Evolutionary conservation across 2,329 filamentous ascomycete genomes (phyloP).

Genomic region (Xylariaceae sp.): DNA sequence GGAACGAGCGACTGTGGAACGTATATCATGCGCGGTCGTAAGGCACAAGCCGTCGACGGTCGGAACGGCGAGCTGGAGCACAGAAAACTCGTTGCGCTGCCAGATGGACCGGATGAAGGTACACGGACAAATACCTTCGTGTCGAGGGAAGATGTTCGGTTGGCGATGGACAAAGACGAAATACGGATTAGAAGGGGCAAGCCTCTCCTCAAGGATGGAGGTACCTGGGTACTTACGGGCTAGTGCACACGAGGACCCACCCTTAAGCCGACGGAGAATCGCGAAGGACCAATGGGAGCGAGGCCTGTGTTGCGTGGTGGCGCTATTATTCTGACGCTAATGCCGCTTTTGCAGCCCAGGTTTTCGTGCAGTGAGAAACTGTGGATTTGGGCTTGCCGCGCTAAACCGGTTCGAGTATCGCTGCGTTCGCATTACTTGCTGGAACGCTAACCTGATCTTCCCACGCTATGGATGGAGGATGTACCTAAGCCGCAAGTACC

Average conservation of each 20-base stretch:
- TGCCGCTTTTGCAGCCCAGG: not conserved
- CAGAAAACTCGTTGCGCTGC: slow-evolving; percentile 21
- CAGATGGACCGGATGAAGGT: slow-evolving; percentile 13
- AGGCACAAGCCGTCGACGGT: slow-evolving; percentile 3
- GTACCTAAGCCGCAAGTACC: no score
- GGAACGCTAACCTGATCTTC: not conserved
- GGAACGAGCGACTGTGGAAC: slow-evolving; percentile 21
- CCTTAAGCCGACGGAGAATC: not conserved
- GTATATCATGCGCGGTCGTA: not conserved
- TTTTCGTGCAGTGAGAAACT: not conserved
- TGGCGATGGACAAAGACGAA: slow-evolving; percentile 5
- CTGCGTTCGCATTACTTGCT: not conserved
- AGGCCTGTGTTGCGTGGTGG: not conserved
- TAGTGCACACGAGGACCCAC: not conserved
- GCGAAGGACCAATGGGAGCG: not conserved
- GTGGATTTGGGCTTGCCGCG: no score
- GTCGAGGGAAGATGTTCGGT: slow-evolving; percentile 1
- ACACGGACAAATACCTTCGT: not conserved
- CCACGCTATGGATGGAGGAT: not conserved
- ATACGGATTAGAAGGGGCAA: slow-evolving; percentile 6
- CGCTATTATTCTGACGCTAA: not conserved
- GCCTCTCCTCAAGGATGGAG: not conserved
- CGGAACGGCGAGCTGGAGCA: slow-evolving; percentile 8
- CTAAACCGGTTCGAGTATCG: not conserved
- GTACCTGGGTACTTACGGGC: no score